These are phyloP conservation scores for Groenewaldozyma auringiensis DNA, from an alignment of 1,139 yeast species.

Conservation along the genomic window DNA sequence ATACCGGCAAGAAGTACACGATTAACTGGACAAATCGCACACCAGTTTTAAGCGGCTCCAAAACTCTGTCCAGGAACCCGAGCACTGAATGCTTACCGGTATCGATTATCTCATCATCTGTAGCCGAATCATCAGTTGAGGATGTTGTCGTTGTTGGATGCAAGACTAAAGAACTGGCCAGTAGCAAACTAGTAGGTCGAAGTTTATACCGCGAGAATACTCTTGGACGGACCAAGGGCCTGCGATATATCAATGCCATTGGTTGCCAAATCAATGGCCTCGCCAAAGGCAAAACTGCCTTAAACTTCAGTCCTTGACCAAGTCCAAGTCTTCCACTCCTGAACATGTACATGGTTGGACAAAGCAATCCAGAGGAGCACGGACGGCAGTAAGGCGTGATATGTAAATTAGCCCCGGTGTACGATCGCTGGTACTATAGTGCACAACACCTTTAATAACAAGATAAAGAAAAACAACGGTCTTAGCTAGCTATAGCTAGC, in stretches of 20 bases:
- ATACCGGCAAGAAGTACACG: constrained; percentile 60
- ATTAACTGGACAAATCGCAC: constrained; percentile 64
- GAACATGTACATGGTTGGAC: not conserved
- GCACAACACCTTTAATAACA: too few relatives aligned
- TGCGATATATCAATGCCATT: not conserved
- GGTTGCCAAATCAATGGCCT: not conserved
- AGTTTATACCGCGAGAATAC: not conserved
- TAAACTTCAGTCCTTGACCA: not conserved
- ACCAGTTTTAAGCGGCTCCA: constrained; percentile 62
- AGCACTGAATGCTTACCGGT: not conserved
- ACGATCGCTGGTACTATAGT: too few relatives aligned
- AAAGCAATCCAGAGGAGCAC: not conserved
- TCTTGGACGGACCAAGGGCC: not conserved
- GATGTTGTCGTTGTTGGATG: not conserved
- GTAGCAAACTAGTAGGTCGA: not conserved
- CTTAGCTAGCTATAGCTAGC: too few relatives aligned
- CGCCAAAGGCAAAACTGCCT: not conserved
- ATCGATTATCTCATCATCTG: not conserved
- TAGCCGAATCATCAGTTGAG: not conserved
- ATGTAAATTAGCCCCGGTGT: too few relatives aligned
- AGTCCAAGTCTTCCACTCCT: not conserved
- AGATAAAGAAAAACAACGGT: too few relatives aligned
- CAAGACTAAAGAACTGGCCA: not conserved
- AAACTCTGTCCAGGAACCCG: not conserved
- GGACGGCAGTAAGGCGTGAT: too few relatives aligned